A percentile compares a stretch with the other conserved stretches of the same genome.
These are phyloP conservation scores for Entoloma clypeatum DNA, from an alignment of 1,284 basidiomycete species.

Conservation along the genomic window DNA sequence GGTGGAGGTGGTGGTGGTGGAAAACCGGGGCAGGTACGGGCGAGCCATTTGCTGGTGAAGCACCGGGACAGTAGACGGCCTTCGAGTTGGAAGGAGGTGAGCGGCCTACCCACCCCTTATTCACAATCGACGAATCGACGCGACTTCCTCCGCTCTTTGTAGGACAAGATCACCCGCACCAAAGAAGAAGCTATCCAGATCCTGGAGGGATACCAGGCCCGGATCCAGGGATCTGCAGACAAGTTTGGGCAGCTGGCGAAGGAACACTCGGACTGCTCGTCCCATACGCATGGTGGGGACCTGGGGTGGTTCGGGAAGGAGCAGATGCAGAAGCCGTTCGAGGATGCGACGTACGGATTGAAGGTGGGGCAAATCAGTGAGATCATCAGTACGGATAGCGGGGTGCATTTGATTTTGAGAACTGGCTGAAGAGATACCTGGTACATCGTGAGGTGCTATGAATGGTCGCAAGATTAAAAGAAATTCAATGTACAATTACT, in stretches of 20 bases:
- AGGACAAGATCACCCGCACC: constrained; percentile 84
- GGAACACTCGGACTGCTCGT: constrained; percentile 84
- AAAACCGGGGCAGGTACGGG: constrained; percentile 71
- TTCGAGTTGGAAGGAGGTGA: constrained; percentile 88
- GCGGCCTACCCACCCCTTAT: constrained; percentile 25
- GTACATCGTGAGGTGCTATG: no score
- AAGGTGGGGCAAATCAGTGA: constrained; percentile 83
- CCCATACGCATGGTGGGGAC: constrained; percentile 77
- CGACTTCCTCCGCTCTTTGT: background rate
- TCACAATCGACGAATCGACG: background rate
- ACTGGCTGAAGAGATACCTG: constrained; percentile 75
- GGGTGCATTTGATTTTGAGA: constrained; percentile 93
- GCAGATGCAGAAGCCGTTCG: constrained; percentile 98
- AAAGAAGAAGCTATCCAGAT: constrained; percentile 86
- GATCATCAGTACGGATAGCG: constrained; percentile 88
- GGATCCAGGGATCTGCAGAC: constrained; percentile 57
- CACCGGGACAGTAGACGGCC: constrained; percentile 85
- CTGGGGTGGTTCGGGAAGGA: constrained; percentile 83
- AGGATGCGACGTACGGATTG: constrained; percentile 84
- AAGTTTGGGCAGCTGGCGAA: constrained; percentile 77
- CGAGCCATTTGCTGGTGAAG: constrained; percentile 94
- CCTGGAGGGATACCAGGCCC: constrained; percentile 58
- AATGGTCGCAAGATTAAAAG: no score
- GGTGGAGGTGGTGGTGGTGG: constrained; percentile 16
- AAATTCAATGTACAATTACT: no score